Evolutionary conservation across 176 grass and related monocot genomes (phyloP).

Genomic region (Thinopyrum elongatum): DNA sequence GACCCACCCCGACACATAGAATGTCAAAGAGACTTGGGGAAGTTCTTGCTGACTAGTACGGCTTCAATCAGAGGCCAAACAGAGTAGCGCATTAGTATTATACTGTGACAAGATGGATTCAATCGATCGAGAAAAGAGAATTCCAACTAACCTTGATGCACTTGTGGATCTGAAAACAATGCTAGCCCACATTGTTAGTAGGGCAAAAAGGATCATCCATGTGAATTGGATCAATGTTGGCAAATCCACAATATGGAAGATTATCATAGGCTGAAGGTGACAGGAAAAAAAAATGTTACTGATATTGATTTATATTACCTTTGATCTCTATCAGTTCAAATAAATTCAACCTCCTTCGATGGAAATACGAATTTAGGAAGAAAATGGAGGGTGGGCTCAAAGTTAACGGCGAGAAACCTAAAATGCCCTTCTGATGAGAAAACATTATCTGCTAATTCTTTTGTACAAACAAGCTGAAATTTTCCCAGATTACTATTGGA

Average conservation of each 20-base stretch:
- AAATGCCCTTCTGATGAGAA: too few species aligned
- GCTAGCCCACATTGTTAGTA: slow-evolving; percentile 80
- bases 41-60: too few species aligned
- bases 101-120: background rate
- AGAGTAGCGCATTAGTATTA: slow-evolving; percentile 1
- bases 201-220: slow-evolving; percentile 87
- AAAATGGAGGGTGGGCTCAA: too few species aligned
- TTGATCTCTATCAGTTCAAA: slow-evolving; percentile 84
- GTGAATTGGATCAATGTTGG: slow-evolving; percentile 91
- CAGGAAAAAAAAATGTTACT: background rate
- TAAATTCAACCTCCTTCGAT: slow-evolving; percentile 91
- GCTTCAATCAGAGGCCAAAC: background rate
- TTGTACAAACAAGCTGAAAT: too few species aligned
- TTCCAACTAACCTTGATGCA: slow-evolving; percentile 78
- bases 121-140: slow-evolving; percentile 5
- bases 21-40: too few species aligned
- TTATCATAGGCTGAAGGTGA: slow-evolving; percentile 23
- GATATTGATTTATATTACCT: slow-evolving; percentile 47
- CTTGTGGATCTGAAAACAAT: slow-evolving; percentile 96
- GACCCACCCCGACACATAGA: background rate
- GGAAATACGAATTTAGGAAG: slow-evolving; percentile 55
- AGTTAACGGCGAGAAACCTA: too few species aligned
- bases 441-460: too few species aligned
- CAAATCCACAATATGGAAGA: slow-evolving; percentile 37
- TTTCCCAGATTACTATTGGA: too few species aligned